Evolutionary conservation across 2,329 filamentous ascomycete genomes (phyloP), one percentile per base, ranked within the genome.

Genomic region (Dothideomycetes sp.): DNA sequence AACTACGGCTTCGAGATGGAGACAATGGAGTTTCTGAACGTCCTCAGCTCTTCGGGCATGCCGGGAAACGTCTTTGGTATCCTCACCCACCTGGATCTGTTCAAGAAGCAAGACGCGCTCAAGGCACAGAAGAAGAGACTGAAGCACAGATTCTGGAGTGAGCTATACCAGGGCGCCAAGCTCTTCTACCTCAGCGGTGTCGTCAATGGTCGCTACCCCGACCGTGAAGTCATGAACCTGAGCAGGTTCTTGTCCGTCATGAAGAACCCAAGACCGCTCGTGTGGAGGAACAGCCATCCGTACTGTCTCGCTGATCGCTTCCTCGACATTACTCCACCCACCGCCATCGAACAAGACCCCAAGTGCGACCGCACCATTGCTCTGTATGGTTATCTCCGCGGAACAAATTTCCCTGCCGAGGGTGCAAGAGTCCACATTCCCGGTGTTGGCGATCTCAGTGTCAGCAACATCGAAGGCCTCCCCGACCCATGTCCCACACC

Each of bases 1-100:
- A 96, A 96, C 64, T 98, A 84, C 55, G 93, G 91, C 11, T 98
- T 98, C 57, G 91, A 98, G 65, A 98, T 98, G 91, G 91, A 98
- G 71, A 98, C 91, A 0, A 98, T 98, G 91, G 91, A 98, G 63
- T 98, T 98, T 46, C 68, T 98, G 55, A 96, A 95, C 52, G 80
- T 95, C 14, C 69, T 98, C 37, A 82, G 84, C n/a, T 78, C 86
- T 2, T 94, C 84, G 19, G 91, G 91, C 60, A 96, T 98, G 89
- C 91, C 93, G 0, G 89, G 91, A 48, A 98, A 98, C 53, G 88
- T 98, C 29, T 96, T 98, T 57, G 91, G 91, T 38, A 88, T 98
- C 42, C 73, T 98, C 33, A 96, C 91, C 12, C 93, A 98, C 68
- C 70, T 98, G 45, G 91, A 98, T 58, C 69, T 98, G 11, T 98